These are phyloP conservation scores for Chaetomium fimeti DNA, from an alignment of 495 filamentous ascomycete genomes.

Conservation along the genomic window DNA sequence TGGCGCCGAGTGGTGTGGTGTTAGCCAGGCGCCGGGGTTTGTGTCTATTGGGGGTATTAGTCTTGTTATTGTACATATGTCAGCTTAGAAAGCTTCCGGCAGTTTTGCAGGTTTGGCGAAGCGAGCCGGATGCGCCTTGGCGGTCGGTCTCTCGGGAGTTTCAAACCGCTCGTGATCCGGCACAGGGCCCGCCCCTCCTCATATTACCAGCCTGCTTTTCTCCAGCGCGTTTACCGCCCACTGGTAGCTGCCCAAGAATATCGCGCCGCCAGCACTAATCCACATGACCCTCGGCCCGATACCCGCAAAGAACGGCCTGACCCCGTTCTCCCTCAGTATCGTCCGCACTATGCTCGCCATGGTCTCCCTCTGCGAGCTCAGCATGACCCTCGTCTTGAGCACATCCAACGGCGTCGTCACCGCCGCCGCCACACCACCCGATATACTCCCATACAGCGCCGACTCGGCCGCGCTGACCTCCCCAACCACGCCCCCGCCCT, in stretches of 20 bases:
- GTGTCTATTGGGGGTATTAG: conserved; percentile 11
- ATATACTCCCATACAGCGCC: conserved; percentile 78
- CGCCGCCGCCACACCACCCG: conserved; percentile 82
- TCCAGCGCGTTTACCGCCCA: conserved; percentile 74
- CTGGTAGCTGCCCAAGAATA: conserved; percentile 96
- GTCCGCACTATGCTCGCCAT: conserved; percentile 59
- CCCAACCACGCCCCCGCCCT: conserved; percentile 16
- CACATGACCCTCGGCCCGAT: conserved; percentile 86
- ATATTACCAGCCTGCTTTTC: conserved; percentile 25
- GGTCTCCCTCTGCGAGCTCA: conserved; percentile 61
- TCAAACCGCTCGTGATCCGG: neutral
- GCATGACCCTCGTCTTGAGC: conserved; percentile 94
- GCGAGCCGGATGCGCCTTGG: neutral
- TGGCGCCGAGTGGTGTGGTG: neutral
- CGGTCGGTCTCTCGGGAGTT: too few species aligned
- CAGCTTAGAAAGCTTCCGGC: neutral
- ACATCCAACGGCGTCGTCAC: conserved; percentile 94
- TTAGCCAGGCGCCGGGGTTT: neutral
- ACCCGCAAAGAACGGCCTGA: conserved; percentile 79
- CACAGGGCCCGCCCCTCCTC: neutral
- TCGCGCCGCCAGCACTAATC: conserved; percentile 90
- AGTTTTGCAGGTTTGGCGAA: neutral
- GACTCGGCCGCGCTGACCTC: conserved; percentile 72
- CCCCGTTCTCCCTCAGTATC: conserved; percentile 68
- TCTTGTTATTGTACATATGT: conserved; percentile 17